Evolutionary conservation across 2,329 filamentous ascomycete species (phyloP).

Genomic region (Diaporthe aspalathi): DNA sequence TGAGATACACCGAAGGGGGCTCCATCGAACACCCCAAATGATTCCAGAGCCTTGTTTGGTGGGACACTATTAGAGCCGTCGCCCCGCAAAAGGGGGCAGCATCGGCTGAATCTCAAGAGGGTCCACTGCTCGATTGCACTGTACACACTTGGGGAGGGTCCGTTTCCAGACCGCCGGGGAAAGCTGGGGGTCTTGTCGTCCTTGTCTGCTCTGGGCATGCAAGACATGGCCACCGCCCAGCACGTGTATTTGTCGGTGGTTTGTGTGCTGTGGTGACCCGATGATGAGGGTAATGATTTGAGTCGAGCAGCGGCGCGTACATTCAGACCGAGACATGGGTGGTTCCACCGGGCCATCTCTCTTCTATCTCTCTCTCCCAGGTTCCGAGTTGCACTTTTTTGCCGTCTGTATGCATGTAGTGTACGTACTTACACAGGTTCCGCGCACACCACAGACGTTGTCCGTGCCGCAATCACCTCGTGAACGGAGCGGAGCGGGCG

Average conservation of each 20-base stretch:
- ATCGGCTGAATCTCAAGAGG: not conserved
- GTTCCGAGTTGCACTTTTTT: no score
- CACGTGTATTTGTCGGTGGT: constrained; percentile 18
- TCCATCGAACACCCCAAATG: constrained; percentile 12
- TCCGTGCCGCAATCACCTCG: constrained; percentile 4
- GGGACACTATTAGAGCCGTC: constrained; percentile 17
- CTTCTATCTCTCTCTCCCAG: no score
- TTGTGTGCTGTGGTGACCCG: not conserved
- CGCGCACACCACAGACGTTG: constrained; percentile 1
- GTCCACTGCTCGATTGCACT: constrained; percentile 10
- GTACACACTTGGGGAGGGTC: constrained; percentile 4
- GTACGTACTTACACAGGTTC: no score
- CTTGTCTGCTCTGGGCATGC: constrained; percentile 8
- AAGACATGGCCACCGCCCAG: not conserved
- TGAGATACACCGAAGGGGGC: not conserved
- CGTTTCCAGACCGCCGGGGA: constrained; percentile 33
- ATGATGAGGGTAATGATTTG: not conserved
- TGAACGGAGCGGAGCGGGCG: not conserved
- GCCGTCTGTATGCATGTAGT: no score
- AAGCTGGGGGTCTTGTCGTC: constrained; percentile 16
- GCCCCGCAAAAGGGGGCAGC: constrained; percentile 27
- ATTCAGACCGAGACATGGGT: constrained; percentile 24
- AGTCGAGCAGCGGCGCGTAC: not conserved
- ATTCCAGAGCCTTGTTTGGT: constrained; percentile 31
- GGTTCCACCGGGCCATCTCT: not conserved